Evolutionary conservation across 371 early-diverging fungal genomes (phyloP).

Genomic region (Funneliformis caledonium): DNA sequence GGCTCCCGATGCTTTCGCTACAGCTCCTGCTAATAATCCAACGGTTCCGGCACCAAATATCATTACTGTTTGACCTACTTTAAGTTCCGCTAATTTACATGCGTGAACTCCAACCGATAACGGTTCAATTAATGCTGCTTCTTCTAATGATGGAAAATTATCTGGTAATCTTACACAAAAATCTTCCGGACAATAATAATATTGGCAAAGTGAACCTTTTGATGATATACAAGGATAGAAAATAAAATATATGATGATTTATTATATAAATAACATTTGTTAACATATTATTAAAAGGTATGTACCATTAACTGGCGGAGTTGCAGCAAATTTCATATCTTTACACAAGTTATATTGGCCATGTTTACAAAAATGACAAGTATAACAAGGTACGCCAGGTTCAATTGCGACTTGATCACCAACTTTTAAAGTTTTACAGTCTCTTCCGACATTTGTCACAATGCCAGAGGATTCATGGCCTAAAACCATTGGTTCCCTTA

Average conservation of each 20-base stretch:
- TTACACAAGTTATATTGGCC: slow-evolving; percentile 46
- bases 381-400: slow-evolving; percentile 44
- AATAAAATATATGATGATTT: not conserved
- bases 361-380: slow-evolving; percentile 41
- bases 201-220: slow-evolving; percentile 37
- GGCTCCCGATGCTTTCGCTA: slow-evolving; percentile 59
- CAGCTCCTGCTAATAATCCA: slow-evolving; percentile 50
- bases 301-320: slow-evolving; percentile 59
- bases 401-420: slow-evolving; percentile 50
- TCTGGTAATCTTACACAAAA: slow-evolving; percentile 49
- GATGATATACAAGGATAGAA: not conserved
- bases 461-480: slow-evolving; percentile 58
- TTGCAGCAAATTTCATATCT: slow-evolving; percentile 55
- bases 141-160: slow-evolving; percentile 39
- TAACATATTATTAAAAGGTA: not conserved
- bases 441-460: slow-evolving; percentile 51
- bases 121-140: slow-evolving; percentile 43
- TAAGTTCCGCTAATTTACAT: slow-evolving; percentile 33
- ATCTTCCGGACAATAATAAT: slow-evolving; percentile 25
- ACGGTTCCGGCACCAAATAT: slow-evolving; percentile 43
- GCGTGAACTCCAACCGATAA: slow-evolving; percentile 44
- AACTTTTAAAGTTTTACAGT: slow-evolving; percentile 45
- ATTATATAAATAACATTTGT: not conserved
- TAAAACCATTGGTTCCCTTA: slow-evolving; percentile 43
- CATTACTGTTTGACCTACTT: slow-evolving; percentile 38